phyloP scores from a whole-genome alignment of 2,329 filamentous ascomycete species.

The Pseudogymnoascus sp. region DNA sequence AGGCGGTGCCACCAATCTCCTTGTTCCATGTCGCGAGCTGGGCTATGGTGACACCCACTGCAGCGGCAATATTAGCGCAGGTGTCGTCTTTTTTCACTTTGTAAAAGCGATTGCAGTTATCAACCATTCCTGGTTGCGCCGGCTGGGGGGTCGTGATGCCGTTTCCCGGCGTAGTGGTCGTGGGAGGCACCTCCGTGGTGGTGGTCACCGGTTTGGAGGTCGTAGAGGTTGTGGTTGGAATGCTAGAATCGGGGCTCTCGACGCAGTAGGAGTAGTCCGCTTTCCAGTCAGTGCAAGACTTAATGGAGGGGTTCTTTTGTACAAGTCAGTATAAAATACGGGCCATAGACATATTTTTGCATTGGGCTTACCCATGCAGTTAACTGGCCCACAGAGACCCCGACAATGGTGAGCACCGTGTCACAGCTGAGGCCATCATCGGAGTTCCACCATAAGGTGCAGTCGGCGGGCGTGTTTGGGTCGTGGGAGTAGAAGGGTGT shows the following conservation, averaged over 20 bases:
- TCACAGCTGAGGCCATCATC: constrained; percentile 13
- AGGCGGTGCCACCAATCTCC: constrained; percentile 21
- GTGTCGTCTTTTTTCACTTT: constrained; percentile 17
- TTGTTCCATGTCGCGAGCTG: constrained; percentile 29
- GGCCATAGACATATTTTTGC: neutral
- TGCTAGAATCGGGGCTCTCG: too few relatives aligned
- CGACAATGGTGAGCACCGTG: constrained; percentile 9
- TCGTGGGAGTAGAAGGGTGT: neutral
- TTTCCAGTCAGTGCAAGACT: constrained; percentile 11
- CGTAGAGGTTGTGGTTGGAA: too few relatives aligned
- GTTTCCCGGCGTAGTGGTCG: constrained; percentile 3
- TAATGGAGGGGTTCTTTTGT: constrained; percentile 5
- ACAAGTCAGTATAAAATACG: neutral
- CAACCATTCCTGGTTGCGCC: constrained; percentile 16
- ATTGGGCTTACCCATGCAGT: neutral
- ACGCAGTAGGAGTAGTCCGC: neutral
- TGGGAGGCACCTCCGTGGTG: neutral
- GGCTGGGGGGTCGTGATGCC: constrained; percentile 9
- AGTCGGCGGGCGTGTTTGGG: constrained; percentile 6
- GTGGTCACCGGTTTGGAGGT: too few relatives aligned
- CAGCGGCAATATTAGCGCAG: constrained; percentile 16
- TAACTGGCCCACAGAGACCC: neutral
- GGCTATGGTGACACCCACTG: constrained; percentile 17
- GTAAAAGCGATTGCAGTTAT: constrained; percentile 23
- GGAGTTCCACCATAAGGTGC: constrained; percentile 12